These are phyloP conservation scores for Globisporangium rhizosaccharum DNA, from an alignment of 352 stramenopile species.

Conservation along the genomic window DNA sequence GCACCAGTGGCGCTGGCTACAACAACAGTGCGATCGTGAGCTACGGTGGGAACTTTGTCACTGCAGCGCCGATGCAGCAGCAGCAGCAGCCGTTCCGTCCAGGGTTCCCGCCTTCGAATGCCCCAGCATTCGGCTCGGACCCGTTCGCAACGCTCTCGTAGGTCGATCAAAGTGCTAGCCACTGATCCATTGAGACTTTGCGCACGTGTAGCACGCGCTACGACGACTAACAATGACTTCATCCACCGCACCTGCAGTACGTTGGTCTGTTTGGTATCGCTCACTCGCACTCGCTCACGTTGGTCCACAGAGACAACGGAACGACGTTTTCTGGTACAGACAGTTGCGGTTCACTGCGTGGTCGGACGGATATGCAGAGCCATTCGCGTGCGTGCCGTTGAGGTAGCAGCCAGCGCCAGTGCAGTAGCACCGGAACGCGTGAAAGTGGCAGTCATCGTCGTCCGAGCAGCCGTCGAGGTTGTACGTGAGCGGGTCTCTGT, in stretches of 20 bases:
- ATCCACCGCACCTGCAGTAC: background rate
- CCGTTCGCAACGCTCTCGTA: conserved; percentile 64
- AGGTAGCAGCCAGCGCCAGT: conserved; percentile 58
- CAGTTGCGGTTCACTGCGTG: conserved; percentile 77
- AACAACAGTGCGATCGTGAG: conserved; percentile 12
- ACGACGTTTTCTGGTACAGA: conserved; percentile 58
- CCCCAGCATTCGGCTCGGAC: conserved; percentile 30
- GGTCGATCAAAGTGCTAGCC: background rate
- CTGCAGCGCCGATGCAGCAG: conserved; percentile 11
- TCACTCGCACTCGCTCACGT: conserved; percentile 23
- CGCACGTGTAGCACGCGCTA: background rate
- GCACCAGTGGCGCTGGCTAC: conserved; percentile 14
- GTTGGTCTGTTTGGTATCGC: background rate
- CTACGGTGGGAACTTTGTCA: conserved; percentile 18
- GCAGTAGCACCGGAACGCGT: conserved; percentile 69
- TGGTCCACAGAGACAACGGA: conserved; percentile 60
- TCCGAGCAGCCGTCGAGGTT: conserved; percentile 76
- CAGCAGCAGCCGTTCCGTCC: conserved; percentile 40
- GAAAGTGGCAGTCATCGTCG: conserved; percentile 65
- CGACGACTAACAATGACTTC: background rate
- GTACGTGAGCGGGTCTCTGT: conserved; percentile 48
- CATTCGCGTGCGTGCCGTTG: conserved; percentile 46
- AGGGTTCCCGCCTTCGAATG: conserved; percentile 17
- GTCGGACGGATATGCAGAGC: conserved; percentile 43
- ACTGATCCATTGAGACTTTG: background rate